Base-by-base conservation (phyloP, 331 rosid genomes). In the Acacia pycnantha region DNA sequence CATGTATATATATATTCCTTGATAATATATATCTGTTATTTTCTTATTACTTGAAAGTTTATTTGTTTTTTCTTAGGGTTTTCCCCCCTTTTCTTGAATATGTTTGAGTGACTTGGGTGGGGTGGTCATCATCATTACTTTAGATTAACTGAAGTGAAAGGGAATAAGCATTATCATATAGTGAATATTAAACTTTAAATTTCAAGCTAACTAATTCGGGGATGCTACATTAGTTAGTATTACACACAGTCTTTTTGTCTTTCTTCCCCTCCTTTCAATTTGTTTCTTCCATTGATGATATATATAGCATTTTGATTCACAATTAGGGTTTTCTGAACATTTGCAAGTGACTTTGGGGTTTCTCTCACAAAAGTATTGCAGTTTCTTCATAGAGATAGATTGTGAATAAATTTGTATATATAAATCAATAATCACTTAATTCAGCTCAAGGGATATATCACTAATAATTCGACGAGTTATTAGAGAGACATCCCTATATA, bases 261-360 rank as follows among this genome's bases (percentile, higher is more conserved):
- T 74, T 29, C 37, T 22, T 22, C 31, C 29, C 29, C 65, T 58
- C 47, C 16, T 68, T 77, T 31, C 15, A 5, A 27, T 62, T n/a
- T 4, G n/a, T 31, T 41, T 43, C 62, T 77, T 27, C 50, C 14
- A 4, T 35, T 37, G 56, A 29, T 41, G 65, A 58, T 2, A 58
- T 8, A 58, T 6, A 58, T 8, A 62, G 33, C 48, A 27, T 53
- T 35, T 61, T n/a, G 53, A 44, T 73, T 73, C 79, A 69, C 31
- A 73, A 54, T 27, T 84, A 88, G 88, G 90, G 91, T 50, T 88
- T 77, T 70, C 50, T 9, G 13, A 64, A 68, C 67, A 50, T 51
- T 1, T 24, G 6, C 16, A 24, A 78, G 51, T 69, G 71, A 31
- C 41, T 68, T 19, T 82, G 69, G 77, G 79, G 74, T 61, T 43